Base-by-base conservation (phyloP, 495 filamentous ascomycete species). In the Penicillium tannophilum region DNA sequence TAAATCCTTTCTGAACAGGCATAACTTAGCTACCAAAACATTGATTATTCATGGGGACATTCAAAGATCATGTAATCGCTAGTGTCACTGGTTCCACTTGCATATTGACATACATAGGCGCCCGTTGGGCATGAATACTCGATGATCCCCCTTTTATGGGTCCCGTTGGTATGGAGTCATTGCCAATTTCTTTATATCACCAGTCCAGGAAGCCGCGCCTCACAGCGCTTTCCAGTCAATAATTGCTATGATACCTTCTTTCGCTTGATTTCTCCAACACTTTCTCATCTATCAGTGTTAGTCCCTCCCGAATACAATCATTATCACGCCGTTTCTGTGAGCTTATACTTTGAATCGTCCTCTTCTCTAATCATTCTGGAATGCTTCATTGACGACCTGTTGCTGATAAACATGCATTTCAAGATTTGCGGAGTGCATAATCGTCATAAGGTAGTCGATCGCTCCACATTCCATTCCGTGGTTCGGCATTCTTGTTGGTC, bases 401-500 rank as follows among this genome's bases (percentile, higher is more conserved):
- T 46, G 23, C 17, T 46, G 43, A 24, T 46, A 23, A 23, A 46
- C 17, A 24, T 26, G 35, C 54, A 50, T 39, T 26, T 44, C 62
- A 54, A 54, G 30, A 45, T 35, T 11, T 39, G 54, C 49, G 39
- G 57, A 52, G 46, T 43, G 54, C 57, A 42, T 55, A 26, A 57
- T 55, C 54, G 63, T 59, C 53, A 60, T 55, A 54, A 60, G 33
- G 49, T 42, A 54, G 63, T 39, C 58, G 66, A 69, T 66, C 63
- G 48, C 57, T 69, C 66, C 66, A 69, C 66, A 66, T 66, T 66
- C 66, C 58, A 41, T 41, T n/a, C 16, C 42, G 1, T 44, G 30
- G 47, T 42, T 43, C 48, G 42, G 52, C 45, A 31, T 46, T 19
- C 43, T 63, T 53, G 65, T 63, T 67, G 65, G 65, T 41, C 48